A percentile compares a stretch with the other conserved stretches of the same genome.
phyloP scores from a whole-genome alignment of 495 filamentous ascomycete genomes.

The Xylaria nigripes region DNA sequence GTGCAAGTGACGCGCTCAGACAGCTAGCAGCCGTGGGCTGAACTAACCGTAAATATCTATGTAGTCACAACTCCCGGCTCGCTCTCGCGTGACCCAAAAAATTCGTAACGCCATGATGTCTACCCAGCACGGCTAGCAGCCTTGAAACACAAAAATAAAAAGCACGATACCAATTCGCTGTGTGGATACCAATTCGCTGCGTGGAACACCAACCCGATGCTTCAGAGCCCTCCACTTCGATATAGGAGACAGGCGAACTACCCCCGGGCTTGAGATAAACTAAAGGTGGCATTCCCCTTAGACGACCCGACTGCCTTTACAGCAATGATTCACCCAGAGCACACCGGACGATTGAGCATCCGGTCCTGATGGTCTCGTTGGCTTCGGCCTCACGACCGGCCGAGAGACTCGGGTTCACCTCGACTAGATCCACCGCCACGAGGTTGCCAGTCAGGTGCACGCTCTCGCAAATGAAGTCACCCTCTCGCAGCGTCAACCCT shows the following conservation, averaged over 20 bases:
- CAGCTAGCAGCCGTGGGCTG: background rate
- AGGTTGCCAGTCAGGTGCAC: slow-evolving; percentile 89
- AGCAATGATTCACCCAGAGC: slow-evolving; percentile 85
- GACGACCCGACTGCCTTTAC: slow-evolving; percentile 27
- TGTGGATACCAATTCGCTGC: too few species aligned
- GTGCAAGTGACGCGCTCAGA: background rate
- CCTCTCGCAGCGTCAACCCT: slow-evolving; percentile 90
- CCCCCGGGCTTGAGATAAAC: background rate
- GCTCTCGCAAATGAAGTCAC: slow-evolving; percentile 95
- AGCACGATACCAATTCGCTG: background rate
- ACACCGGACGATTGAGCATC: slow-evolving; percentile 84
- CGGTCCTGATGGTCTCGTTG: slow-evolving; percentile 79
- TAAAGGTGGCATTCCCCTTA: background rate
- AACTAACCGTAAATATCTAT: background rate
- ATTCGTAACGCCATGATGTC: background rate
- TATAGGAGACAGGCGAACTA: background rate
- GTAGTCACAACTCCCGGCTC: background rate
- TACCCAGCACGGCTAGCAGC: background rate
- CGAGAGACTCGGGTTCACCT: slow-evolving; percentile 89
- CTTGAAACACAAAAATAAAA: background rate
- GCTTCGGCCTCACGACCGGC: slow-evolving; percentile 55
- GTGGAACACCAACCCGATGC: background rate
- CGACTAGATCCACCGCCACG: slow-evolving; percentile 86
- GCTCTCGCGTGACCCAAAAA: background rate
- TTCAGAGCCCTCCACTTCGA: background rate